A percentile compares a stretch with the other conserved stretches of the same genome.
Evolutionary conservation across 345 rosid species (phyloP).

Genomic region (Boechera retrofracta): DNA sequence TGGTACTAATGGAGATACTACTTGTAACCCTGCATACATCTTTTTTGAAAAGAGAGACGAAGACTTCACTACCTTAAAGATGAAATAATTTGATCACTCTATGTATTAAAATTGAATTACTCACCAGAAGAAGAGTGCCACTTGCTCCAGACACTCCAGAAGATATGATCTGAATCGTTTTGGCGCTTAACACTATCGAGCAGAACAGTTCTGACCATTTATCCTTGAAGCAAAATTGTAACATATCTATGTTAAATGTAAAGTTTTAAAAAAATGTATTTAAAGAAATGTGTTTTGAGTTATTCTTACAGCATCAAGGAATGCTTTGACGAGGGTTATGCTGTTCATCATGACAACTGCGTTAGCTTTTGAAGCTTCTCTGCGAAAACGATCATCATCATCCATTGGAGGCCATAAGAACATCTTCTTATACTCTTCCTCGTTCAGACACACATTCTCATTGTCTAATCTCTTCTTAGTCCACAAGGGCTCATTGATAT

Average conservation of each 20-base stretch:
- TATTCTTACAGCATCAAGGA: constrained; percentile 68
- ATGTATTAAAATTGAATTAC: not conserved
- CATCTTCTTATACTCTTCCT: constrained; percentile 59
- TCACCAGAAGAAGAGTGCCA: constrained; percentile 66
- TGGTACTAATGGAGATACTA: constrained; percentile 62
- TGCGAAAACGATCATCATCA: constrained; percentile 32
- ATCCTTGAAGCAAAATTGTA: constrained; percentile 41
- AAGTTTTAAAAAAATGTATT: not conserved
- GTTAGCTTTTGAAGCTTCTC: constrained; percentile 64
- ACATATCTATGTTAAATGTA: not conserved
- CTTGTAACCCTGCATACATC: constrained; percentile 75
- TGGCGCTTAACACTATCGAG: constrained; percentile 54
- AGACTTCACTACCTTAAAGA: not conserved
- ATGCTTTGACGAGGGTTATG: constrained; percentile 54
- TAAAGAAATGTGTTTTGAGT: not conserved
- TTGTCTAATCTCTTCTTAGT: constrained; percentile 41
- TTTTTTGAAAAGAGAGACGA: constrained; percentile 16
- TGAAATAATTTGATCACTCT: not conserved
- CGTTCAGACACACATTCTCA: constrained; percentile 52
- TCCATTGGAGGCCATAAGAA: constrained; percentile 24
- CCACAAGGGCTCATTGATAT: constrained; percentile 60
- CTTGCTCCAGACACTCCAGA: constrained; percentile 50
- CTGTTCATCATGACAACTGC: constrained; percentile 53
- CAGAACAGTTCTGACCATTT: constrained; percentile 70
- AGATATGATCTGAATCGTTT: constrained; percentile 50